Evolutionary conservation across 2,329 filamentous ascomycete genomes (phyloP).

Genomic region (Taxawa tesnikishii): DNA sequence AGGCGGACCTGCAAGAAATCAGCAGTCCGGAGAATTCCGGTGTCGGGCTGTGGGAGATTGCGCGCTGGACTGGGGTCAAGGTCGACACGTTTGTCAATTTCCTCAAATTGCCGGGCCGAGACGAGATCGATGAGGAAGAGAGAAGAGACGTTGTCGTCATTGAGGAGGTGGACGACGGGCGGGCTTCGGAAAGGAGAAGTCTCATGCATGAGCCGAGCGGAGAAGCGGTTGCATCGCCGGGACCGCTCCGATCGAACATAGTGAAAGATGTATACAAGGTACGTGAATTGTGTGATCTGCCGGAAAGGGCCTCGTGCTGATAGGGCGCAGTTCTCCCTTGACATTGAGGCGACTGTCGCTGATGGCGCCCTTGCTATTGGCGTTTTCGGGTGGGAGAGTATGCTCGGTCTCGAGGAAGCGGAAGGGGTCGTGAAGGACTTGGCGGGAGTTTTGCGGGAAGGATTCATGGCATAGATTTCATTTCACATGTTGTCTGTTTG

Average conservation of each 20-base stretch:
- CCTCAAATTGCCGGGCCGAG: constrained; percentile 40
- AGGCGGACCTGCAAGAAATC: constrained; percentile 55
- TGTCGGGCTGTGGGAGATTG: constrained; percentile 58
- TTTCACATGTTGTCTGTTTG: too few relatives aligned
- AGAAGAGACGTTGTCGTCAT: constrained; percentile 11
- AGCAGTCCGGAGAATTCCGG: constrained; percentile 40
- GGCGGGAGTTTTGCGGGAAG: constrained; percentile 10
- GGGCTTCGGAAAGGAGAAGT: constrained; percentile 11
- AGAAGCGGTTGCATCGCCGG: constrained; percentile 9
- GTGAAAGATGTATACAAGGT: constrained; percentile 24
- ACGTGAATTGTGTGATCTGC: constrained; percentile 17
- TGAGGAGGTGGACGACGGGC: constrained; percentile 10
- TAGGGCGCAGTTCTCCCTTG: constrained; percentile 39
- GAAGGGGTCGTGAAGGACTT: constrained; percentile 23
- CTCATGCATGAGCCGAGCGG: constrained; percentile 7
- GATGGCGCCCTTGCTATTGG: constrained; percentile 39
- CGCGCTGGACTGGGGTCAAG: constrained; percentile 58
- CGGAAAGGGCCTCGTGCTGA: too few relatives aligned
- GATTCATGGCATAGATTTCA: constrained; percentile 2
- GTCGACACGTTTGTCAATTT: constrained; percentile 76
- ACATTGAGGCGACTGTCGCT: constrained; percentile 41
- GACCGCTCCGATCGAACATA: constrained; percentile 14
- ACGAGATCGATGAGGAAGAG: constrained; percentile 13
- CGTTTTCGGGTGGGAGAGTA: constrained; percentile 34
- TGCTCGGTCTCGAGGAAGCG: constrained; percentile 26